Base-by-base conservation (phyloP, 2,329 filamentous ascomycete genomes). In the Alternaria sp. region DNA sequence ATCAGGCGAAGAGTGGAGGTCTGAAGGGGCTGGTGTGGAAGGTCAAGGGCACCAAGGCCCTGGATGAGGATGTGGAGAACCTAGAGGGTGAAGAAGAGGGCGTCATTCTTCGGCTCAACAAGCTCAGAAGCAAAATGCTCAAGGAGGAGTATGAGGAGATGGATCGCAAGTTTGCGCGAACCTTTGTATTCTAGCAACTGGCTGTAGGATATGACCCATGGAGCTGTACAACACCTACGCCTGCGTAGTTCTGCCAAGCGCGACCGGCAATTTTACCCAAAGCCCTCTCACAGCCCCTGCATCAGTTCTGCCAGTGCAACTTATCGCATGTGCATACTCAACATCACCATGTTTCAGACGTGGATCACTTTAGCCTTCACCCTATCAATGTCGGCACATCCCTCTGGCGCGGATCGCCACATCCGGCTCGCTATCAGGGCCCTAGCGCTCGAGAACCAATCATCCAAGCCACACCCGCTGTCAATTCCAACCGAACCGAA, bases 81-180 rank as follows among this genome's bases (percentile, higher is more conserved):
- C 55, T 78, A 5, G 78, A 79, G 51, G 76, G 71, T 14, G 78
- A 80, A 59, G 76, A 78, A 59, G 73, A 77, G 61, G 78, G 77
- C 9, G 76, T 80, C 9, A 67, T 65, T 10, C 68, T 78, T 61
- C 63, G 78, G 44, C 60, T 79, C 61, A 75, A 77, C 56, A 79
- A 79, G 66, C 63, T 79, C 30, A 73, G 78, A 59, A 67, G 68
- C 2, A 75, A 68, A 62, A 76, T 78, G 70, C 50, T 77, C 30
- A 74, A 67, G 50, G 78, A 78, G 49, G 73, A 77, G 66, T 78
- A 75, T 59, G 76, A 70, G 51, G 78, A 79, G 33, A 68, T 75
- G 72, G 77, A 79, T 61, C 73, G 72, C 63, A 78, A 77, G 64
- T 78, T 73, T 66, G 72, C 72, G 30, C 71, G 74, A 50, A 78